These are phyloP conservation scores for Plasmodium ovale DNA, from an alignment of 169 alveolate species.

Conservation along the genomic window DNA sequence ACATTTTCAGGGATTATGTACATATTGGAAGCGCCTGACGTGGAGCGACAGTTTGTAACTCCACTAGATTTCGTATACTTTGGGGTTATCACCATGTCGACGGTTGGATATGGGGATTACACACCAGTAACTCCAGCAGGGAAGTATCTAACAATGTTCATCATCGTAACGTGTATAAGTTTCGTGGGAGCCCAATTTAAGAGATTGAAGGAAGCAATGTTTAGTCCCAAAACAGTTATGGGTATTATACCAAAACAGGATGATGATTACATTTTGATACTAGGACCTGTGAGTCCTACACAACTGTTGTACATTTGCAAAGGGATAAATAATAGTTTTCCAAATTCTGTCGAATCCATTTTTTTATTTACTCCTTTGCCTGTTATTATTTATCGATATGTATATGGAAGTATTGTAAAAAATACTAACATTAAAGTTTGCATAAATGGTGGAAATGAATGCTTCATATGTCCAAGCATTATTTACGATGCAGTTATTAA, in stretches of 20 bases:
- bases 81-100: conserved; percentile 86
- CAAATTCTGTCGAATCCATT: conserved; percentile 79
- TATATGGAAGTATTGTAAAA: conserved; percentile 81
- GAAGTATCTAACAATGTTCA: conserved; percentile 77
- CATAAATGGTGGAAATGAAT: conserved; percentile 83
- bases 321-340: conserved; percentile 80
- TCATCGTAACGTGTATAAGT: conserved; percentile 81
- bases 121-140: conserved; percentile 83
- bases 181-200: conserved; percentile 85
- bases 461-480: conserved; percentile 71
- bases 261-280: conserved; percentile 80
- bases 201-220: conserved; percentile 81
- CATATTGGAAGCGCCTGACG: conserved; percentile 84
- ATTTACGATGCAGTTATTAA: conserved; percentile 69
- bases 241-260: conserved; percentile 77
- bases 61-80: conserved; percentile 85
- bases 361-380: conserved; percentile 85
- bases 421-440: conserved; percentile 84
- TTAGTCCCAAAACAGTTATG: conserved; percentile 76
- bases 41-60: conserved; percentile 57
- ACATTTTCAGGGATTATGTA: conserved; percentile 87
- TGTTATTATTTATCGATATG: conserved; percentile 78
- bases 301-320: conserved; percentile 82
- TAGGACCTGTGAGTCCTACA: conserved; percentile 84
- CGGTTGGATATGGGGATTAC: conserved; percentile 88